Percentiles rank a stretch among this genome's conserved stretches.
Conservation (phyloP, 805 yeast genomes). For the Debaryomyces tyrocola region DNA sequence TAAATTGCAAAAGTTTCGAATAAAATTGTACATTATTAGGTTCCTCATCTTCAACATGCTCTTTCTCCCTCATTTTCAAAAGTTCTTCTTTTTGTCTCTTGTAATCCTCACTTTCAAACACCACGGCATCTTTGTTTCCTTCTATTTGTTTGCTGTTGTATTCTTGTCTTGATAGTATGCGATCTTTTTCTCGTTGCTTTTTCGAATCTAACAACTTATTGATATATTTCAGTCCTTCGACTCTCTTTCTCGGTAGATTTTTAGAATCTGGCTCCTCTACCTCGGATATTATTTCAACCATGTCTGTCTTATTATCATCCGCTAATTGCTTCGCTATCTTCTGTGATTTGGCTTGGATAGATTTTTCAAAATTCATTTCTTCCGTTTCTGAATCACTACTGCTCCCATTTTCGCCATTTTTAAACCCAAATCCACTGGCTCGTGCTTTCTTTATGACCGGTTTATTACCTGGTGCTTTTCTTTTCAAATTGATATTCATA, state of each 20-base stretch:
- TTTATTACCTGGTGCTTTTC: not conserved
- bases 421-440: not conserved
- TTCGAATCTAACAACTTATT: slow-evolving; percentile 44
- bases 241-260: slow-evolving; percentile 5
- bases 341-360: slow-evolving; percentile 6
- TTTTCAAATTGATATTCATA: slow-evolving; percentile 6
- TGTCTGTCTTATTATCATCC: slow-evolving; percentile 3
- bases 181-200: slow-evolving; percentile 45
- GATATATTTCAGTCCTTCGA: slow-evolving; percentile 27
- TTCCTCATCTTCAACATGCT: slow-evolving; percentile 6
- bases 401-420: not conserved
- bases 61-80: not conserved
- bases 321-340: slow-evolving; percentile 6
- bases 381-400: slow-evolving; percentile 6
- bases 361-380: slow-evolving; percentile 5
- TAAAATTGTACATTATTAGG: slow-evolving; percentile 4
- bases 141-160: slow-evolving; percentile 37
- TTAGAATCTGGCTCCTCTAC: not conserved
- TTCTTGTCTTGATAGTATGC: slow-evolving; percentile 35
- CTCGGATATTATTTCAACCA: not conserved
- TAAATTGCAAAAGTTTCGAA: slow-evolving; percentile 1
- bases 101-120: slow-evolving; percentile 51
- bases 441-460: not conserved
- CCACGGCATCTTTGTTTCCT: slow-evolving; percentile 34
- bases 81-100: slow-evolving; percentile 22